phyloP scores from a whole-genome alignment of 2,329 filamentous ascomycete genomes.

The Botrytis fragariae region DNA sequence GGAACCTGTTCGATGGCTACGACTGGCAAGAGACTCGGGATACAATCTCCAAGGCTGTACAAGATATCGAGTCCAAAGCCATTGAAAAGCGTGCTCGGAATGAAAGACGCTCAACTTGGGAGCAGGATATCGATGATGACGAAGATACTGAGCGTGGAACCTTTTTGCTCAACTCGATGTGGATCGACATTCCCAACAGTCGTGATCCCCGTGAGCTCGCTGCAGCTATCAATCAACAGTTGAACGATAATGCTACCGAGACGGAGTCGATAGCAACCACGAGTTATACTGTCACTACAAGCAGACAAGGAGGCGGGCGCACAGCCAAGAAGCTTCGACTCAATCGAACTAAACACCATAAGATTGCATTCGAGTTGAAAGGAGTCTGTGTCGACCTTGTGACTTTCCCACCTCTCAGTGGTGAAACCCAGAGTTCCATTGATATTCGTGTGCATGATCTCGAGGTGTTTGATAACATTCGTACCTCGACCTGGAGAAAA shows the following conservation, averaged over 20 bases:
- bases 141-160: constrained; percentile 88
- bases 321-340: constrained; percentile 63
- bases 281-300: constrained; percentile 59
- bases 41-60: constrained; percentile 81
- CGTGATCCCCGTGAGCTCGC: constrained; percentile 80
- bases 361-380: constrained; percentile 90
- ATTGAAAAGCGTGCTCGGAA: constrained; percentile 68
- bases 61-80: constrained; percentile 80
- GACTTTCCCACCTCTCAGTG: constrained; percentile 70
- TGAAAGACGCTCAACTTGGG: constrained; percentile 51
- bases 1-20: constrained; percentile 97
- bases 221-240: constrained; percentile 79
- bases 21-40: constrained; percentile 90
- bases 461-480: constrained; percentile 90
- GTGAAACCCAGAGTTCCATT: constrained; percentile 83
- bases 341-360: constrained; percentile 83
- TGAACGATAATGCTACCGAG: constrained; percentile 83
- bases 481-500: constrained; percentile 96
- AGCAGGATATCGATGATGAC: constrained; percentile 72
- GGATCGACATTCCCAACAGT: constrained; percentile 87
- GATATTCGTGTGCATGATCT: constrained; percentile 80
- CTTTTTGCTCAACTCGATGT: constrained; percentile 97
- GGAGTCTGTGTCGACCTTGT: constrained; percentile 81
- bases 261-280: constrained; percentile 86
- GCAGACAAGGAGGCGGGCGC: constrained; percentile 44